Evolutionary conservation across 306 rosid genomes (phyloP).

Genomic region (Cicer chorassanicum): DNA sequence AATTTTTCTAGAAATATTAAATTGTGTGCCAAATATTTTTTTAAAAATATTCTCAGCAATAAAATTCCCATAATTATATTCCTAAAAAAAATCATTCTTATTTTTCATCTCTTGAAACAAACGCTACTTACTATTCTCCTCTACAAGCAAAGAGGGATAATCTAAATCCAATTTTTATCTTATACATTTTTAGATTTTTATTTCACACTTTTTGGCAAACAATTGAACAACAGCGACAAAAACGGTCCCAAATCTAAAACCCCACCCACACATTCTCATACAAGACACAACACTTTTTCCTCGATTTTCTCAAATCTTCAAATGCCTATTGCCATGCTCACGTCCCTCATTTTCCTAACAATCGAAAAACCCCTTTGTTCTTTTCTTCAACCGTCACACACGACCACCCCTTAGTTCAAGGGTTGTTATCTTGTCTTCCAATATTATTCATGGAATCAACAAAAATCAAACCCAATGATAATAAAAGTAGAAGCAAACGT

Average conservation of each 20-base stretch:
- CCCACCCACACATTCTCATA: neutral
- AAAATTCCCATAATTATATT: no score
- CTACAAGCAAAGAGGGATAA: neutral
- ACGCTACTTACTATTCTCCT: no score
- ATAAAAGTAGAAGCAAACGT: neutral
- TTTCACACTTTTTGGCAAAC: neutral
- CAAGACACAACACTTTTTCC: neutral
- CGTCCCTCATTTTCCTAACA: neutral
- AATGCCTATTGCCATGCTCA: no score
- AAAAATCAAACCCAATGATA: neutral
- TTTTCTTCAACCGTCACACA: neutral
- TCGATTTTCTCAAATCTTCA: constrained; percentile 22
- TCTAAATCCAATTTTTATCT: neutral
- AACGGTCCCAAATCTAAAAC: constrained; percentile 35
- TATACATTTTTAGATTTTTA: neutral
- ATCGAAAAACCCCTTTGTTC: neutral
- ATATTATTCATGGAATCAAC: constrained; percentile 31
- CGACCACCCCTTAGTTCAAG: neutral
- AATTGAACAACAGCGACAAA: neutral
- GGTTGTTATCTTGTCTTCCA: neutral
- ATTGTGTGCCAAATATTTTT: no score
- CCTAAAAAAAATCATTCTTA: no score
- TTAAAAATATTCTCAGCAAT: no score
- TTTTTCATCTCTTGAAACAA: no score
- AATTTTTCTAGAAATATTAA: no score